These are phyloP conservation scores for Cladosporium halotolerans DNA, from an alignment of 2,329 filamentous ascomycete genomes.

Conservation along the genomic window DNA sequence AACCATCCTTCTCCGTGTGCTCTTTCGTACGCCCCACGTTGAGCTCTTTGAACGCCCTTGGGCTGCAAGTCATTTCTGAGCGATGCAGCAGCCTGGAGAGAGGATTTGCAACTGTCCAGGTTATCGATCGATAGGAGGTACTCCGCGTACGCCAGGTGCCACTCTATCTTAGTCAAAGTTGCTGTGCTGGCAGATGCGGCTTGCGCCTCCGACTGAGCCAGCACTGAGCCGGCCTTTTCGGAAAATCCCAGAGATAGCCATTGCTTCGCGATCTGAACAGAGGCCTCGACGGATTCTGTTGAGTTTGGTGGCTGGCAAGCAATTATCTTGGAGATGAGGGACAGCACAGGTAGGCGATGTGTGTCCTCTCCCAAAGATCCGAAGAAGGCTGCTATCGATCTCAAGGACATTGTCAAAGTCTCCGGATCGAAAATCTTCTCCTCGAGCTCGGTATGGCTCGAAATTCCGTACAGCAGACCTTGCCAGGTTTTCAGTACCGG, in stretches of 20 bases:
- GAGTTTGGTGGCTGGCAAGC: background rate
- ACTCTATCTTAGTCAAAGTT: slow-evolving; percentile 41
- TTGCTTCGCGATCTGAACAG: slow-evolving; percentile 31
- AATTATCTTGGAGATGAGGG: slow-evolving; percentile 12
- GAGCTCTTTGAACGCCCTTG: slow-evolving; percentile 14
- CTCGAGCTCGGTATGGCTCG: slow-evolving; percentile 35
- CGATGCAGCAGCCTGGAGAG: slow-evolving; percentile 16
- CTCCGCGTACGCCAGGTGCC: slow-evolving; percentile 18
- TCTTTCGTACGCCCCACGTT: slow-evolving; percentile 19
- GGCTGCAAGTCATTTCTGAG: slow-evolving; percentile 15
- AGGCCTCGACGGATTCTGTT: background rate
- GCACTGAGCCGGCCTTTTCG: slow-evolving; percentile 49
- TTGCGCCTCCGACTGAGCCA: slow-evolving; percentile 54
- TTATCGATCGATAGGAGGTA: slow-evolving; percentile 19
- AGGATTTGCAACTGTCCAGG: slow-evolving; percentile 14
- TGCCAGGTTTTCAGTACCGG: slow-evolving; percentile 34
- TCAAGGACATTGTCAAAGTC: slow-evolving; percentile 46
- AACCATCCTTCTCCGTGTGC: slow-evolving; percentile 25
- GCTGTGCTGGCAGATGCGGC: slow-evolving; percentile 36
- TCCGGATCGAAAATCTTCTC: slow-evolving; percentile 46
- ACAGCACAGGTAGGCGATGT: slow-evolving; percentile 13
- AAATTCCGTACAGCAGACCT: slow-evolving; percentile 27
- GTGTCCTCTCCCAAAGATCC: slow-evolving; percentile 51
- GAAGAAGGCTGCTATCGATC: slow-evolving; percentile 50
- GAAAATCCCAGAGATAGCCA: slow-evolving; percentile 56